phyloP scores from a whole-genome alignment of 176 grass and related monocot genomes.

The Oryza coarctata region DNA sequence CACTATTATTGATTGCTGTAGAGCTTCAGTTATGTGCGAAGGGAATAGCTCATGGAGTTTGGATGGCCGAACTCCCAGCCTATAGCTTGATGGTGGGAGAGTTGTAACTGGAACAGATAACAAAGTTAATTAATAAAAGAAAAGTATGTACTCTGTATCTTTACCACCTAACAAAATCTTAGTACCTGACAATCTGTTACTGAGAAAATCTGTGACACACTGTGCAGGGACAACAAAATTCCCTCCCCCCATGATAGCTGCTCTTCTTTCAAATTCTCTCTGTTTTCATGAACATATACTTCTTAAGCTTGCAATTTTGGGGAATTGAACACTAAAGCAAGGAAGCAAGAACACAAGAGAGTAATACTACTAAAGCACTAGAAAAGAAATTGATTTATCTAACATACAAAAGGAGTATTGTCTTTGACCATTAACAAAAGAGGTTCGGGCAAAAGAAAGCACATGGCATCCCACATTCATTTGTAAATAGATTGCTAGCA shows the following conservation, averaged over 20 bases:
- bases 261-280: slow-evolving; percentile 91
- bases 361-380: background rate
- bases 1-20: slow-evolving; percentile 71
- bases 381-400: background rate
- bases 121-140: slow-evolving; percentile 38
- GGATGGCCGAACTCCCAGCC: slow-evolving; percentile 72
- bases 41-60: slow-evolving; percentile 87
- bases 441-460: background rate
- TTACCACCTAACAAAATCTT: slow-evolving; percentile 32
- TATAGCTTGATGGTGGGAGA: slow-evolving; percentile 90
- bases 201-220: slow-evolving; percentile 85
- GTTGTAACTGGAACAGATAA: slow-evolving; percentile 50
- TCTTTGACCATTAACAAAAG: background rate
- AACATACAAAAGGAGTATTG: background rate
- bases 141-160: slow-evolving; percentile 3
- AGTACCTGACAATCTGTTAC: slow-evolving; percentile 82
- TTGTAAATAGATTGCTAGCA: background rate
- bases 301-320: slow-evolving; percentile 21
- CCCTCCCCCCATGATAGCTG: slow-evolving; percentile 88
- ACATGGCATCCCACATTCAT: background rate
- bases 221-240: slow-evolving; percentile 91
- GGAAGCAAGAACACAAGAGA: background rate
- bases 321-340: background rate
- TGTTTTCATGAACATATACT: slow-evolving; percentile 28
- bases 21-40: slow-evolving; percentile 72